Conservation (phyloP, 2,329 filamentous ascomycete species). For the Xenoacremonium recifei region DNA sequence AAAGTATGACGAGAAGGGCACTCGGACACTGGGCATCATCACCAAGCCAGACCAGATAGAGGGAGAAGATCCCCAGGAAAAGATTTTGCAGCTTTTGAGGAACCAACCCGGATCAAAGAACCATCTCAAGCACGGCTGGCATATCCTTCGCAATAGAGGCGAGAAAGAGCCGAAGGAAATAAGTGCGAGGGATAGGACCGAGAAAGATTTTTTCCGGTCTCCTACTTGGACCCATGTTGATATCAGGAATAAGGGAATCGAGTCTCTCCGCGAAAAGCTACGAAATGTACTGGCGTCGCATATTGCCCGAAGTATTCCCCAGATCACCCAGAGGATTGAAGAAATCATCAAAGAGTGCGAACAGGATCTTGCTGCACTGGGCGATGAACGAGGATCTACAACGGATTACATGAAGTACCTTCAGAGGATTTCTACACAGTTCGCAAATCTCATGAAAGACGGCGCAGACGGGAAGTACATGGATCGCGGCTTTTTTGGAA, state of each 20-base stretch:
- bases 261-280: constrained; percentile 29
- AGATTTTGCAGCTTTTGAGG: constrained; percentile 31
- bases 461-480: too few relatives aligned
- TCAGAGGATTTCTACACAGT: too few relatives aligned
- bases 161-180: constrained; percentile 21
- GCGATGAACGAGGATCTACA: too few relatives aligned
- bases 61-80: constrained; percentile 5
- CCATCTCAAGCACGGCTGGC: constrained; percentile 43
- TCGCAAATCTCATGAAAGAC: too few relatives aligned
- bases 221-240: constrained; percentile 20
- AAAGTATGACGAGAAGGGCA: neutral
- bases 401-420: too few relatives aligned
- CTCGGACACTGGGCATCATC: constrained; percentile 14
- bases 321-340: constrained; percentile 29
- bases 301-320: constrained; percentile 23
- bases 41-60: constrained; percentile 18
- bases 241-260: constrained; percentile 30
- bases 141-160: constrained; percentile 47
- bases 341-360: too few relatives aligned
- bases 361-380: too few relatives aligned
- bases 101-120: constrained; percentile 24
- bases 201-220: constrained; percentile 29
- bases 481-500: too few relatives aligned
- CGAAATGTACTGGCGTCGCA: constrained; percentile 26
- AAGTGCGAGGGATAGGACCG: constrained; percentile 24